A percentile compares a stretch with the other conserved stretches of the same genome.
Evolutionary conservation across 1,139 yeast species (phyloP).

Genomic region (Blastobotrys apis): DNA sequence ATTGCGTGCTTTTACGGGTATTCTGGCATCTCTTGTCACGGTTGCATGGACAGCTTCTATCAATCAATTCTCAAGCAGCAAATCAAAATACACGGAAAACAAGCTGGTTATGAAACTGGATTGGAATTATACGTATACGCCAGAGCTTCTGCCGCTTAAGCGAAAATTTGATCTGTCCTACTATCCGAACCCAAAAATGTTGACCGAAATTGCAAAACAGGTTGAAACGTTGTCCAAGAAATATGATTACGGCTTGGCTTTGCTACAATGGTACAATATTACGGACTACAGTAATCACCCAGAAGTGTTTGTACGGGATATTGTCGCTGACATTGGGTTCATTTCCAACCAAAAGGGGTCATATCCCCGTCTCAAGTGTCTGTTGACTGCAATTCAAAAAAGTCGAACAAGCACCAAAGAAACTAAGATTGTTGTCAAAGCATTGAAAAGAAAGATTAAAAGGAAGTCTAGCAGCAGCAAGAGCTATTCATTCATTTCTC

Average conservation of each 20-base stretch:
- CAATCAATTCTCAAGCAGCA: no score
- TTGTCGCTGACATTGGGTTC: conserved; percentile 1
- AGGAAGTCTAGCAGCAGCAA: not conserved
- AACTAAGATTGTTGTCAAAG: not conserved
- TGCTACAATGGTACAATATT: conserved; percentile 11
- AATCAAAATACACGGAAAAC: no score
- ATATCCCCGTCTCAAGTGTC: conserved; percentile 4
- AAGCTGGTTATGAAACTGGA: conserved; percentile 2
- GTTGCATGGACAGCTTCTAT: not conserved
- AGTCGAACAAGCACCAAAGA: not conserved
- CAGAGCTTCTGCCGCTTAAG: conserved; percentile 10
- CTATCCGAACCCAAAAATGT: not conserved
- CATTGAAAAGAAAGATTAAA: not conserved
- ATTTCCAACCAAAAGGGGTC: conserved; percentile 1
- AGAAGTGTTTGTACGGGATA: not conserved
- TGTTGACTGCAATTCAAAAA: conserved; percentile 4
- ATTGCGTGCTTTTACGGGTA: no score
- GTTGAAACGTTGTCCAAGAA: conserved; percentile 3
- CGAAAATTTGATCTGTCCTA: conserved; percentile 2
- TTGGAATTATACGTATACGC: conserved; percentile 9
- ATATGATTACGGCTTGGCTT: conserved; percentile 9
- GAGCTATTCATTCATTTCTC: not conserved
- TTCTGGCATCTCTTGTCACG: no score
- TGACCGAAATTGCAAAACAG: not conserved
- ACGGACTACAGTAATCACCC: not conserved